Conservation (phyloP, 2,329 filamentous ascomycete genomes). For the Fusarium papillatum region DNA sequence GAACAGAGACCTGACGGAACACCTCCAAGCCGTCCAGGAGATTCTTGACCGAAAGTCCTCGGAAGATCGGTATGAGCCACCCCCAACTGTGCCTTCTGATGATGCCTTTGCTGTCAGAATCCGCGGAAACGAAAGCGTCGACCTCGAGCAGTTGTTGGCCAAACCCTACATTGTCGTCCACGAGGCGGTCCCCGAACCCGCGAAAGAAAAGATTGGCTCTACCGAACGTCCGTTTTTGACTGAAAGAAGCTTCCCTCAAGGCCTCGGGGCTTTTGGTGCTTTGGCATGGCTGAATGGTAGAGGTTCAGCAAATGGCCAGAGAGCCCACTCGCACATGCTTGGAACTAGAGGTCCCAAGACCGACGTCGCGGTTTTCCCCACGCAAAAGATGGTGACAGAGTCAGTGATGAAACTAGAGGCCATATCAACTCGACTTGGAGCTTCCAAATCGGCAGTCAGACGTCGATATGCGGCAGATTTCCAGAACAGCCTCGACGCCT, state of each 20-base stretch:
- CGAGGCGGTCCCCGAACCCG: neutral
- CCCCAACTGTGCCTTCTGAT: slow-evolving; percentile 22
- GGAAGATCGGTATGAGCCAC: slow-evolving; percentile 27
- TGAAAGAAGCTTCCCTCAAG: slow-evolving; percentile 7
- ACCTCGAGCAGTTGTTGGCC: slow-evolving; percentile 31
- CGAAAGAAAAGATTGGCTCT: neutral
- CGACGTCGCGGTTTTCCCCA: slow-evolving; percentile 8
- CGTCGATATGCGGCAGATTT: slow-evolving; percentile 36
- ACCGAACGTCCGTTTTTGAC: slow-evolving; percentile 24
- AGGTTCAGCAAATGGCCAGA: neutral
- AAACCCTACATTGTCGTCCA: slow-evolving; percentile 27
- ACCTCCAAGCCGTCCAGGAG: slow-evolving; percentile 32
- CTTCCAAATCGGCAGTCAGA: slow-evolving; percentile 34
- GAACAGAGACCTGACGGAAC: slow-evolving; percentile 36
- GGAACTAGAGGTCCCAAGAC: neutral
- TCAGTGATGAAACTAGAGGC: slow-evolving; percentile 13
- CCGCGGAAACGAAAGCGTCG: slow-evolving; percentile 34
- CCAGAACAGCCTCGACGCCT: slow-evolving; percentile 35
- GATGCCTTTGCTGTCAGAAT: slow-evolving; percentile 29
- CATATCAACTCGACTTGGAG: slow-evolving; percentile 21
- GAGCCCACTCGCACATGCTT: neutral
- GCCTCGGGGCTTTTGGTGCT: neutral
- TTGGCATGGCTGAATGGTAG: slow-evolving; percentile 13
- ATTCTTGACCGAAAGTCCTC: slow-evolving; percentile 33
- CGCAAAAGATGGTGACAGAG: slow-evolving; percentile 2